Evolutionary conservation across 345 rosid genomes (phyloP), one percentile per base, ranked within the genome.

Genomic region (Dimocarpus longan): DNA sequence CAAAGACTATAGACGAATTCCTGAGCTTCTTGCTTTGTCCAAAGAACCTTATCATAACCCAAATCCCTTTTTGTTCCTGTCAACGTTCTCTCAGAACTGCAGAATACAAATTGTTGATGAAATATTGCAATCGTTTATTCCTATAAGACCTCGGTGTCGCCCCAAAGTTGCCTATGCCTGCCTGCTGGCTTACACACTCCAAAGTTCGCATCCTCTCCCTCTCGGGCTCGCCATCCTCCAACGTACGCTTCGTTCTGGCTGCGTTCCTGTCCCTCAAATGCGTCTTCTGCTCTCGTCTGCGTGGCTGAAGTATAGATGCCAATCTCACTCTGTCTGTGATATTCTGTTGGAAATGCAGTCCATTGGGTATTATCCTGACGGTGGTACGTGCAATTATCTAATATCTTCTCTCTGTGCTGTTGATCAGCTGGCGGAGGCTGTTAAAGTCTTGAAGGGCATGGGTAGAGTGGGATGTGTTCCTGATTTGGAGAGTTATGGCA

Each of bases 211-310:
- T 22, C 93, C 98, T 1, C 81, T 93, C 68, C 90, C 98, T 68
- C 73, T 93, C 69, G 76, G 93, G 28, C 87, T 95, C 10, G 89
- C 92, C 3, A 86, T 95, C 76, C 83, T 95, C 56, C 98, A 93
- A 50, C 85, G 90, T 11, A 87, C 84, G 11, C 94, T 95, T 85
- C 95, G 95, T 32, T 90, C 97, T 4, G 99, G 98, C 9, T 89
- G 90, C 48, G 60, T 73, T 77, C 97, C 95, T 6, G 84, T 64
- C 57, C 93, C 93, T 19, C 95, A 92, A 82, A 81, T 87, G 22
- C 85, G 80, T 50, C 85, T 91, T 39, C 78, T 88, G 66, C 86
- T 95, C 59, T 85, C 99, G 60, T 79, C 88, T 10, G 93, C 87
- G 26, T 95, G 98, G 99, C 84, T 90, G 50, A 70, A 79, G 37